Base-by-base conservation (phyloP, 2,329 filamentous ascomycete species). In the Dactylellina drechsleri region DNA sequence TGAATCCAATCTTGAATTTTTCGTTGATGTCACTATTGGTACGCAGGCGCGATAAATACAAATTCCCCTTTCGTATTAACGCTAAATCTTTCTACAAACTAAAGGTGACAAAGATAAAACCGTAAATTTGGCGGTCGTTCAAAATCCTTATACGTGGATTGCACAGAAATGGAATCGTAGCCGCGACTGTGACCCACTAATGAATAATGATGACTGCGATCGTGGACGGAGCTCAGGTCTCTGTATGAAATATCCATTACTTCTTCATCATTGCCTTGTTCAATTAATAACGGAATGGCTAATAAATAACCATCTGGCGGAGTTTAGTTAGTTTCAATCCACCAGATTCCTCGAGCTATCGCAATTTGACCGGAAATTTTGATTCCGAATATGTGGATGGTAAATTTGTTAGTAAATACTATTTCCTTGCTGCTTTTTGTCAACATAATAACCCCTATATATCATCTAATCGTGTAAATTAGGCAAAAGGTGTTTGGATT, bases 131-230 rank as follows among this genome's bases (percentile, higher is more conserved):
- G 40, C 12, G n/a, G 66, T 71, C 3, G 31, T 53, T 28, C 66
- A 71, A 16, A 71, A 58, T 18, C 59, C 66, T 8, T 59, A 31
- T 16, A 71, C 66, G 6, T 71, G 50, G 50, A 36, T 71, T 12
- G 66, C 59, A 54, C 36, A 43, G 8, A 26, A 18, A 23, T 71
- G 58, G 52, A 71, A 64, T 53, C 49, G 59, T 1, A 71, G 59
- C 8, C 16, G 18, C 1, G 43, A 64, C 52, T 71, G 66, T 45
- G 43, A 28, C 10, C 66, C 66, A 2, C 8, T 54, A 8, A 54
- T 28, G 52, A 18, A 1, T 47, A 5, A 0, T 1, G 5, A 36
- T 23, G 31, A 43, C 16, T 71, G 59, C 26, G 40, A 7, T 12
- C 41, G 20, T 6, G 41, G 43, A 20, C 49, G 47, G 26, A 23